These are phyloP conservation scores for Xanthoceras sorbifolium DNA, from an alignment of 345 rosid species.

Conservation along the genomic window DNA sequence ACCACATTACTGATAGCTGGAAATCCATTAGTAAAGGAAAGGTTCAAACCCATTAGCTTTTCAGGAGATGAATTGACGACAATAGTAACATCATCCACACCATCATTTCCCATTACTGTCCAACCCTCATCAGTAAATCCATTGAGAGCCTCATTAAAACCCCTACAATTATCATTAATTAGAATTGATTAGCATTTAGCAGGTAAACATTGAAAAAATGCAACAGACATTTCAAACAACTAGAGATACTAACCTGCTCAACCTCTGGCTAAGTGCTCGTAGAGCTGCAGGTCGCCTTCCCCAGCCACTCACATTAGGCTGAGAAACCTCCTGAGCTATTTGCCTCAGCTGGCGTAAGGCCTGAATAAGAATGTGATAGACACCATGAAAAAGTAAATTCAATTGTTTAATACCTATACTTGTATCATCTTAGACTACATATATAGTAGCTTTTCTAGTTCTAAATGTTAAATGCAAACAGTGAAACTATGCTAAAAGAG, in stretches of 20 bases:
- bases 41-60: constrained; percentile 90
- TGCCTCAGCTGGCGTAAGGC: constrained; percentile 94
- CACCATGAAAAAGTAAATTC: constrained; percentile 17
- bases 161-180: constrained; percentile 47
- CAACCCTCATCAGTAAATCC: constrained; percentile 98
- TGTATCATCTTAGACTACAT: neutral
- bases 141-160: constrained; percentile 96
- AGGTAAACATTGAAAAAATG: neutral
- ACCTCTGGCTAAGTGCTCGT: constrained; percentile 89
- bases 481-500: neutral
- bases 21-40: constrained; percentile 81
- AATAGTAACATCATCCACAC: constrained; percentile 94
- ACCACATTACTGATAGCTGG: constrained; percentile 78
- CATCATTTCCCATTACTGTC: constrained; percentile 89
- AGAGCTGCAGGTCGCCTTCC: constrained; percentile 96
- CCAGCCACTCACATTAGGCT: constrained; percentile 80
- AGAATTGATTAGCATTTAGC: constrained; percentile 14
- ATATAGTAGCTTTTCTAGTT: neutral
- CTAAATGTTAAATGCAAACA: neutral
- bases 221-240: constrained; percentile 7
- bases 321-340: constrained; percentile 90
- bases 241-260: constrained; percentile 72
- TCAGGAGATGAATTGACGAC: constrained; percentile 93
- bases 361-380: constrained; percentile 35
- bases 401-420: neutral